Evolutionary conservation across 805 yeast species (phyloP).

Genomic region (Starmerella cellae): DNA sequence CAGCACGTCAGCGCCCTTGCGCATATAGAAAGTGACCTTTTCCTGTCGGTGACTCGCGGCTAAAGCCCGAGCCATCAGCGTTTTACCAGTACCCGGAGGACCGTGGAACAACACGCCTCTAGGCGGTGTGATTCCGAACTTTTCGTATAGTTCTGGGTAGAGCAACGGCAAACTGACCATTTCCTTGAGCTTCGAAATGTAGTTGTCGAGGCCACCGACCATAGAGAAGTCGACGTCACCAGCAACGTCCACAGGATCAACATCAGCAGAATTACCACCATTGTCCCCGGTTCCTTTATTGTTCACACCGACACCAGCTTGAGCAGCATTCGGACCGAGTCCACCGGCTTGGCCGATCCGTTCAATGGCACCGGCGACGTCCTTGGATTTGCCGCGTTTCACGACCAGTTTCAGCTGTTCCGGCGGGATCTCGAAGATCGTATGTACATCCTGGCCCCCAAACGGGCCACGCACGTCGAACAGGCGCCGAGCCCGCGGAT

Average conservation of each 20-base stretch:
- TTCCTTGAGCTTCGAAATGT: slow-evolving; percentile 84
- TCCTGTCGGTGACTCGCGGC: slow-evolving; percentile 80
- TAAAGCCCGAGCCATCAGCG: slow-evolving; percentile 91
- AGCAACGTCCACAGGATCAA: slow-evolving; percentile 81
- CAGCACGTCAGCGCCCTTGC: slow-evolving; percentile 94
- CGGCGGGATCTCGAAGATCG: slow-evolving; percentile 38
- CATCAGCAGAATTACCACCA: slow-evolving; percentile 20
- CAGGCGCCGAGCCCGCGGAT: slow-evolving; percentile 40
- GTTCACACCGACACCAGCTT: slow-evolving; percentile 27
- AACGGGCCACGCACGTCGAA: slow-evolving; percentile 95
- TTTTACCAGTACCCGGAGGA: slow-evolving; percentile 98
- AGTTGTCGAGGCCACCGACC: slow-evolving; percentile 84
- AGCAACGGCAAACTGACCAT: slow-evolving; percentile 89
- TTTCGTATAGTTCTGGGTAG: slow-evolving; percentile 86
- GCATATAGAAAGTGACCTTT: slow-evolving; percentile 91
- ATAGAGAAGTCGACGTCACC: slow-evolving; percentile 72
- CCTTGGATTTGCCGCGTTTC: not conserved
- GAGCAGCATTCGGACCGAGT: slow-evolving; percentile 33
- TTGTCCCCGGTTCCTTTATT: slow-evolving; percentile 26
- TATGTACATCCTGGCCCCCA: slow-evolving; percentile 87
- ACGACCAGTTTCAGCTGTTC: slow-evolving; percentile 12
- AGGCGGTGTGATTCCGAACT: slow-evolving; percentile 87
- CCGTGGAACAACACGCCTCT: slow-evolving; percentile 96
- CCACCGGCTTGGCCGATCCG: slow-evolving; percentile 16
- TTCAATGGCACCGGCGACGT: slow-evolving; percentile 21